Conservation (phyloP, 805 yeast species). For the Saccharomycodes ludwigii region DNA sequence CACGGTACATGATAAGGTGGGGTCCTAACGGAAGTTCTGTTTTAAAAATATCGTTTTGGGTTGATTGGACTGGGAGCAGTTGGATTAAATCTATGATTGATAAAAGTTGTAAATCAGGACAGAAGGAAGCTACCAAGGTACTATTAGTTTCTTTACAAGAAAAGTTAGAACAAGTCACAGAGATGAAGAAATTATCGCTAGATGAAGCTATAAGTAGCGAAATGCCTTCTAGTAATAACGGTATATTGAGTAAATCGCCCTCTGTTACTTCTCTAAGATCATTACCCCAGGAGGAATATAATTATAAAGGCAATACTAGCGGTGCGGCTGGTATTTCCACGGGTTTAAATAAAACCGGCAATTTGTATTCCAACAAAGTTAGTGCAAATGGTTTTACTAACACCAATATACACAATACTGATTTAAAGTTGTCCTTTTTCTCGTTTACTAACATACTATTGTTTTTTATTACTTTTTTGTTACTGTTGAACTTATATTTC, state of each 20-base stretch:
- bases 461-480: neutral
- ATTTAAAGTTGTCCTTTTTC: too few relatives aligned
- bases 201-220: conserved; percentile 6
- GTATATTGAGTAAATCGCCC: too few relatives aligned
- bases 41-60: conserved; percentile 53
- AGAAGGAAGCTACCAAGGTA: conserved; percentile 45
- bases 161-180: conserved; percentile 14
- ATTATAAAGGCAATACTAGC: too few relatives aligned
- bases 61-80: conserved; percentile 83
- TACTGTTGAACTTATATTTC: neutral
- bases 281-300: too few relatives aligned
- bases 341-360: too few relatives aligned
- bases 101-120: conserved; percentile 73
- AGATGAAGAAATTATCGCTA: conserved; percentile 3
- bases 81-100: conserved; percentile 91
- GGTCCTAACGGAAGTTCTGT: conserved; percentile 46
- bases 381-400: too few relatives aligned
- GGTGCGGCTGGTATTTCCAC: too few relatives aligned
- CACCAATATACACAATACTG: too few relatives aligned
- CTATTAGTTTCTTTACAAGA: conserved; percentile 23
- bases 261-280: too few relatives aligned
- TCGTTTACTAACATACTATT: too few relatives aligned
- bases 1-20: conserved; percentile 70
- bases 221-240: too few relatives aligned
- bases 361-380: too few relatives aligned